Conservation (phyloP, 306 rosid species). For the Medicago ruthenica region DNA sequence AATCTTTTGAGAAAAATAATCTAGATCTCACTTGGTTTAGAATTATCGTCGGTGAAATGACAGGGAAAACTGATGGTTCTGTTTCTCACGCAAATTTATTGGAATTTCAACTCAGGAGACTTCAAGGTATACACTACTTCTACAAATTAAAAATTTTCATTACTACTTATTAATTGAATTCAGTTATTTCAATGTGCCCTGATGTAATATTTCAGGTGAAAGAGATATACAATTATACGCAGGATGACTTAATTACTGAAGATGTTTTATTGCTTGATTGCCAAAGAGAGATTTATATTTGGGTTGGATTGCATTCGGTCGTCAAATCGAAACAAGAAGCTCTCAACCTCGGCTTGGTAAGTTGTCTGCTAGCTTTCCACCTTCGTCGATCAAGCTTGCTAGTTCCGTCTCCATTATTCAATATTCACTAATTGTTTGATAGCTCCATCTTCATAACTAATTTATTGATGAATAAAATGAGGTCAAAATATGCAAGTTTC, state of each 20-base stretch:
- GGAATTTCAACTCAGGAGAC: constrained; percentile 72
- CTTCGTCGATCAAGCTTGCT: background rate
- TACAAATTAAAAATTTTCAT: constrained; percentile 14
- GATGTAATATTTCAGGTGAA: constrained; percentile 69
- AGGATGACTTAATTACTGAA: constrained; percentile 93
- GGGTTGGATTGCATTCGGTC: constrained; percentile 83
- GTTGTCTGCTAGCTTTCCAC: constrained; percentile 11
- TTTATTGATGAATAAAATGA: no score
- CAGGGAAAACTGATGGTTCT: constrained; percentile 64
- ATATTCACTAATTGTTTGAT: no score
- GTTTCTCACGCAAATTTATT: constrained; percentile 62
- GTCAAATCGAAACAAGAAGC: constrained; percentile 86
- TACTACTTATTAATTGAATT: constrained; percentile 3
- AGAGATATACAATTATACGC: constrained; percentile 88
- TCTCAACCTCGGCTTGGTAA: constrained; percentile 77
- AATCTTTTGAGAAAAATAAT: constrained; percentile 50
- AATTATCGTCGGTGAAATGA: constrained; percentile 60
- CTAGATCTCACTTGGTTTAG: constrained; percentile 62
- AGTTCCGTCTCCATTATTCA: background rate
- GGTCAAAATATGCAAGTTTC: no score
- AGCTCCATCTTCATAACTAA: no score
- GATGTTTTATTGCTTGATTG: constrained; percentile 85
- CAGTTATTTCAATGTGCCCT: constrained; percentile 35
- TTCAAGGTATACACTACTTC: constrained; percentile 73
- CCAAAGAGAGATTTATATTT: constrained; percentile 83